Evolutionary conservation across 306 rosid genomes (phyloP).

Genomic region (Quercus ilex): DNA sequence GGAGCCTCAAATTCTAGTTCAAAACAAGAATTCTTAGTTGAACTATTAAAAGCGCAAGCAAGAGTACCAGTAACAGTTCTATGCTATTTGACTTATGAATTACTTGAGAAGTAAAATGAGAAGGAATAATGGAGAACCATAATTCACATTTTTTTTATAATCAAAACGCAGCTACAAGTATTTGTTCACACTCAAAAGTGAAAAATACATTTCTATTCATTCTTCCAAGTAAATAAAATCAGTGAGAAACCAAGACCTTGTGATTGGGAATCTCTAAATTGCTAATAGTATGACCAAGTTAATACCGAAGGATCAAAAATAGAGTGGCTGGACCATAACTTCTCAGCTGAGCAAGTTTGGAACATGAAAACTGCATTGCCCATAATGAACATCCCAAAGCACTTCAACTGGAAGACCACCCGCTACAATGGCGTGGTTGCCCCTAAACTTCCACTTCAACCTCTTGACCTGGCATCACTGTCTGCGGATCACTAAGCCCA

Average conservation of each 20-base stretch:
- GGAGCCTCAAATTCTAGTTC: neutral
- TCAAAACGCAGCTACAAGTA: conserved; percentile 23
- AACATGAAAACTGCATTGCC: conserved; percentile 86
- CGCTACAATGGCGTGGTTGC: conserved; percentile 66
- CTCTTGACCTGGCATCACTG: conserved; percentile 70
- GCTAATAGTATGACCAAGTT: conserved; percentile 54
- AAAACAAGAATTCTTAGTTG: neutral
- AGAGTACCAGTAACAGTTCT: neutral
- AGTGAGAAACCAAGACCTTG: too few species aligned
- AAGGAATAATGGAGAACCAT: neutral
- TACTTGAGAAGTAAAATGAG: neutral
- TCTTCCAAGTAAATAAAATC: too few species aligned
- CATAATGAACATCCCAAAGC: conserved; percentile 81
- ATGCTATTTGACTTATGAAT: neutral
- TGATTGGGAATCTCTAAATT: conserved; percentile 42
- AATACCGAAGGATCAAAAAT: conserved; percentile 41
- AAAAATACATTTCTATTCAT: too few species aligned
- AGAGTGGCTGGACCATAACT: conserved; percentile 38
- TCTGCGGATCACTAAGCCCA: conserved; percentile 56
- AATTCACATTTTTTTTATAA: conserved; percentile 2
- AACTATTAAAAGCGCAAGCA: neutral
- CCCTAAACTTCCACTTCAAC: conserved; percentile 83
- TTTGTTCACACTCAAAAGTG: conserved; percentile 14
- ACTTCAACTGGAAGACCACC: conserved; percentile 78
- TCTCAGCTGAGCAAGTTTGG: conserved; percentile 61